phyloP scores from a whole-genome alignment of 1,284 basidiomycete species.

The Puccinia hordei region DNA sequence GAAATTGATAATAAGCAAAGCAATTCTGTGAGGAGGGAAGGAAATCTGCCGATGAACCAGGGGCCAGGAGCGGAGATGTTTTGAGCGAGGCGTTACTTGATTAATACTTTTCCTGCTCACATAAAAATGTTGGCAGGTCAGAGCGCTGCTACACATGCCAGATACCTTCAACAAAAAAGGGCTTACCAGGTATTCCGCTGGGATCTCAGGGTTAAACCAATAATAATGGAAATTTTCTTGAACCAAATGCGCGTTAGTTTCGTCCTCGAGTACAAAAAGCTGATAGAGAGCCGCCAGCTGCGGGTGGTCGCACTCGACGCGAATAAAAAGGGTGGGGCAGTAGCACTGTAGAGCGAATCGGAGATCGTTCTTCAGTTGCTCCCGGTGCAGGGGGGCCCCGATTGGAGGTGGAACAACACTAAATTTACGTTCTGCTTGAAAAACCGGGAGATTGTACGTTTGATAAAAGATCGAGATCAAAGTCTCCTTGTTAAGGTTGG shows the following conservation, averaged over 20 bases:
- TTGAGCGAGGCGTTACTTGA: no score
- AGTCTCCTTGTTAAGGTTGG: background rate
- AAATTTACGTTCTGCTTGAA: background rate
- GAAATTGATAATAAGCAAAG: no score
- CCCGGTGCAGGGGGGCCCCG: background rate
- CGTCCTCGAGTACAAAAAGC: background rate
- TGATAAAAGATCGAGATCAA: background rate
- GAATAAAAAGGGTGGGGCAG: constrained; percentile 12
- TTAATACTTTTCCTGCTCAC: no score
- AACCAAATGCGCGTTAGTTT: background rate
- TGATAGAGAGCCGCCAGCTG: background rate
- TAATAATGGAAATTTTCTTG: background rate
- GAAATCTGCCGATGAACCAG: no score
- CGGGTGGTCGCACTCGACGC: background rate
- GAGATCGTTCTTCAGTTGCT: background rate
- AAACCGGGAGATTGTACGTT: background rate
- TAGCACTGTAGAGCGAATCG: constrained; percentile 20
- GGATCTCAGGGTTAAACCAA: background rate
- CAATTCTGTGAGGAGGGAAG: no score
- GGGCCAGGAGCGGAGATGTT: no score
- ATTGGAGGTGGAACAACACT: background rate
- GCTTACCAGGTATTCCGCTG: background rate
- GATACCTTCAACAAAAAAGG: no score
- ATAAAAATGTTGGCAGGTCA: no score
- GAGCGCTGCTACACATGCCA: no score